These are phyloP conservation scores for Colletotrichum endophyticum DNA, from an alignment of 2,329 filamentous ascomycete species.

Conservation along the genomic window DNA sequence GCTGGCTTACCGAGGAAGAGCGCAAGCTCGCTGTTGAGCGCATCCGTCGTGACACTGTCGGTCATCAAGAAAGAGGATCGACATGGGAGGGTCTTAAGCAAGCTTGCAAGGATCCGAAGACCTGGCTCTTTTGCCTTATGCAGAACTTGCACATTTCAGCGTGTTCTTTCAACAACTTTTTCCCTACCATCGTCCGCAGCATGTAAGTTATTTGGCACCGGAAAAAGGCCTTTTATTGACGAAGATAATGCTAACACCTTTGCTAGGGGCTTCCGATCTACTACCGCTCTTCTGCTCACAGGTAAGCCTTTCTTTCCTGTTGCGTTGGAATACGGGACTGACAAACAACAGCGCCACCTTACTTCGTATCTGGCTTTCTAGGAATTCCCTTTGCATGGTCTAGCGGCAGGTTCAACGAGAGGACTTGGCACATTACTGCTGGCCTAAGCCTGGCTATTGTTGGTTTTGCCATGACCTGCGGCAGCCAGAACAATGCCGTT, in stretches of 20 bases:
- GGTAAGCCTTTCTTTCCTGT: background rate
- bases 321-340: background rate
- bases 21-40: background rate
- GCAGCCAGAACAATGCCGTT: slow-evolving; percentile 1
- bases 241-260: background rate
- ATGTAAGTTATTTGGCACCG: background rate
- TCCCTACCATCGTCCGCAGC: slow-evolving; percentile 22
- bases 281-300: slow-evolving; percentile 38
- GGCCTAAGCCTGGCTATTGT: slow-evolving; percentile 42
- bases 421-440: slow-evolving; percentile 51
- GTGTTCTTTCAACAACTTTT: slow-evolving; percentile 25
- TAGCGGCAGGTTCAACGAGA: slow-evolving; percentile 50
- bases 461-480: slow-evolving; percentile 9
- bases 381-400: slow-evolving; percentile 30
- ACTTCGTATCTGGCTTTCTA: slow-evolving; percentile 27
- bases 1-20: slow-evolving; percentile 12
- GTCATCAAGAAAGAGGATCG: slow-evolving; percentile 2
- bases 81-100: slow-evolving; percentile 12
- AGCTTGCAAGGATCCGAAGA: slow-evolving; percentile 27
- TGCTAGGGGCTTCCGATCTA: slow-evolving; percentile 4
- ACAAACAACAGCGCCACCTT: slow-evolving; percentile 9
- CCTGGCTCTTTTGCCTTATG: slow-evolving; percentile 23
- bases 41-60: slow-evolving; percentile 13
- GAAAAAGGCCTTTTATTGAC: accelerated
- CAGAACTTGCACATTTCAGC: slow-evolving; percentile 12